Evolutionary conservation across 192 early-diverging fungal genomes (phyloP).

Genomic region (Linnemannia zychae): DNA sequence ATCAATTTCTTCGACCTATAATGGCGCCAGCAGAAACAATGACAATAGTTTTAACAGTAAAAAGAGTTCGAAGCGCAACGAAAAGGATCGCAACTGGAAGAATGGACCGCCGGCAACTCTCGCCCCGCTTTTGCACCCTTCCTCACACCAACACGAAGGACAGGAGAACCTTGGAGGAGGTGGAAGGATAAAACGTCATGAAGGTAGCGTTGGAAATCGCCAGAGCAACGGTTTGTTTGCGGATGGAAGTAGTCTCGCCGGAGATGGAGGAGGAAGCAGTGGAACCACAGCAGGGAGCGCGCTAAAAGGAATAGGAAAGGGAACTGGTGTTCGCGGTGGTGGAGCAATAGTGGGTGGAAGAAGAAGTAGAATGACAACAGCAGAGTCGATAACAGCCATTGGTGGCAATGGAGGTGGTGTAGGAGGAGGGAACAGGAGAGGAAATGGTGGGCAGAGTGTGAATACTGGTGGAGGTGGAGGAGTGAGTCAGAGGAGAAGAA

Average conservation of each 20-base stretch:
- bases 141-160: not conserved
- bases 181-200: not conserved
- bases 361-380: not conserved
- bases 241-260: not conserved
- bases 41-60: not conserved
- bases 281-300: not conserved
- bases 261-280: not conserved
- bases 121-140: not conserved
- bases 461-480: not conserved
- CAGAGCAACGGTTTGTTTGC: not conserved
- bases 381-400: not conserved
- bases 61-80: not conserved
- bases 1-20: not conserved
- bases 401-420: not conserved
- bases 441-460: not conserved
- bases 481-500: not conserved
- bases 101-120: not conserved
- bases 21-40: not conserved
- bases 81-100: slow-evolving; percentile 7
- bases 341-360: not conserved
- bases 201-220: not conserved
- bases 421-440: not conserved
- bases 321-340: not conserved
- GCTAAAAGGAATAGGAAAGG: slow-evolving; percentile 9
- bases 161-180: not conserved